Base-by-base conservation (phyloP, 148 eudicot species). In the Persicaria tinctoria region DNA sequence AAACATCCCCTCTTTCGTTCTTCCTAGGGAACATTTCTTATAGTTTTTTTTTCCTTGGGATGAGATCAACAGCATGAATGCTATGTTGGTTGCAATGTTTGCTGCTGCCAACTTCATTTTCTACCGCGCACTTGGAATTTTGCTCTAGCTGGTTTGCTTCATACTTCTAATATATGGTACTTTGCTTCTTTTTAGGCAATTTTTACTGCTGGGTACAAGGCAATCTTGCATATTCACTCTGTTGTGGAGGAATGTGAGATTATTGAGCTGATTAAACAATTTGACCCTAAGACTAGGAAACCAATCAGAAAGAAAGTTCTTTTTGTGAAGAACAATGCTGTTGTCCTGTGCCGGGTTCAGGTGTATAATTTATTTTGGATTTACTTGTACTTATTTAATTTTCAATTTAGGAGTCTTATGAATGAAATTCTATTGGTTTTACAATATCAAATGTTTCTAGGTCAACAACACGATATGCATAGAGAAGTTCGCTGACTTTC, bases 201-300 rank as follows among this genome's bases (percentile, higher is more conserved):
- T 73, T 92, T 92, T 78, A 90, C 92, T 60, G 96, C 97, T 83
- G 97, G 98, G 16, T 95, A 90, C 83, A 95, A 86, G 85, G 99
- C 99, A 77, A 87, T 92, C 60, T 79, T 95, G 90, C 96, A 95
- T 80, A 83, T 95, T 81, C 99, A 95, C 78, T 72, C 99, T 32
- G 88, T 90, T 70, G 92, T 87, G 49, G 99, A 92, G 85, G 97
- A 95, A 85, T 95, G 99, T 72, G 99, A 95, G 81, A 90, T 95
- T 82, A 85, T 92, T 73, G 97, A 92, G 80, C 79, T 95, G 78
- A 79, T 85, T 54, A 84, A 82, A 20, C 96, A 95, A 81, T 90
- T 90, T 80, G 99, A 95, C 81, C 88, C 81, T 2, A 89, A 85
- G 85, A 92, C 97, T 1, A 85, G 70, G 78, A 90, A 90, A 53